Percentiles rank a stretch among this genome's conserved stretches.
phyloP scores from a whole-genome alignment of 108 stramenopile genomes.

The Tribonema minus region DNA sequence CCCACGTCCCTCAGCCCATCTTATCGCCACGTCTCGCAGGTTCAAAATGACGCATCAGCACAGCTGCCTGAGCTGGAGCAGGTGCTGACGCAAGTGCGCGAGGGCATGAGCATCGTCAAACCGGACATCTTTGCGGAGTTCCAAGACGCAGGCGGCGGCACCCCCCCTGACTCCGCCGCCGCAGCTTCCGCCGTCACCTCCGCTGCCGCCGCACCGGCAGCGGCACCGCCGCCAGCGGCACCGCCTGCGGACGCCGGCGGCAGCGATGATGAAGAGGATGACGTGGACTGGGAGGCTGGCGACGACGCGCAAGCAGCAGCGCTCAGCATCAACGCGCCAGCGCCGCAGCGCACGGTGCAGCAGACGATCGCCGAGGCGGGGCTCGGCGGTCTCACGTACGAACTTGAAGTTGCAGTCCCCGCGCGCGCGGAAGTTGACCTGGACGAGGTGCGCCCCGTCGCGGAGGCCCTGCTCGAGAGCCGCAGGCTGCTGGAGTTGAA shows the following conservation, averaged over 20 bases:
- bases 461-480: neutral
- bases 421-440: too few species aligned
- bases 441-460: too few species aligned
- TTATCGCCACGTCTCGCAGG: too few species aligned
- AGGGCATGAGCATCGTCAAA: neutral
- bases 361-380: neutral
- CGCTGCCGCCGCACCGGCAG: neutral
- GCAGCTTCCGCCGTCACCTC: neutral
- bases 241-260: neutral
- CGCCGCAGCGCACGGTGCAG: neutral
- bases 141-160: neutral
- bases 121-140: neutral
- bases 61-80: neutral
- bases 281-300: neutral
- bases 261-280: neutral
- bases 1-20: too few species aligned
- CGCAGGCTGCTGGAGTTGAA: neutral
- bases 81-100: neutral
- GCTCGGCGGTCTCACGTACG: neutral
- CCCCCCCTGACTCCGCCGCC: neutral
- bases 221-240: neutral
- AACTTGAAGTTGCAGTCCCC: neutral
- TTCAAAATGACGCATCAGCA: neutral
- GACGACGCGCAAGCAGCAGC: neutral
- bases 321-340: neutral